Percentiles rank a stretch among this genome's conserved stretches.
Evolutionary conservation across 1,139 yeast species (phyloP).

Genomic region (Debaryomyces coudertii): DNA sequence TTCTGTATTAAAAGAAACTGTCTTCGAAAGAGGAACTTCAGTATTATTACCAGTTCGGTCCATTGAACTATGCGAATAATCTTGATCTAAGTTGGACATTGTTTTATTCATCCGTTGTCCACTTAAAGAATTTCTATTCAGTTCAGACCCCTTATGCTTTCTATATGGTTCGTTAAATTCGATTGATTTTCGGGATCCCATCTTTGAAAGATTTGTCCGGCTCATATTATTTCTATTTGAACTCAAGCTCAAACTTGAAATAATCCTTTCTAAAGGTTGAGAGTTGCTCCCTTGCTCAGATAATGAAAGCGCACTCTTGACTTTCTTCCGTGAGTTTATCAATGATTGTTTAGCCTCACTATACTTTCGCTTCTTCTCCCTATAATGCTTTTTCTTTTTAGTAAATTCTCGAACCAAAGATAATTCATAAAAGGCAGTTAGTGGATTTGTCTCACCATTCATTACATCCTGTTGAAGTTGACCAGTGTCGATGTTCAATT

Average conservation of each 20-base stretch:
- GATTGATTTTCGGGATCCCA: conserved; percentile 6
- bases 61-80: background rate
- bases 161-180: conserved; percentile 5
- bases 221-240: conserved; percentile 21
- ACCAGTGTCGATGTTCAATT: conserved; percentile 69
- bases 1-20: conserved; percentile 41
- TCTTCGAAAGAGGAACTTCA: conserved; percentile 28
- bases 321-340: conserved; percentile 54
- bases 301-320: conserved; percentile 45
- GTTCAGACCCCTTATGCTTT: conserved; percentile 4
- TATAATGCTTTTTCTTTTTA: conserved; percentile 36
- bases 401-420: conserved; percentile 63
- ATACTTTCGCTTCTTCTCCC: conserved; percentile 44
- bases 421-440: conserved; percentile 85
- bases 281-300: conserved; percentile 29
- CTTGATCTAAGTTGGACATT: background rate
- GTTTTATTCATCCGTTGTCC: background rate
- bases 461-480: conserved; percentile 62
- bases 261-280: conserved; percentile 46
- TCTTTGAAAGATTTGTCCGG: conserved; percentile 6
- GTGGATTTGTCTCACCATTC: conserved; percentile 68
- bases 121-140: conserved; percentile 6
- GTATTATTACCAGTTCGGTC: conserved; percentile 9
- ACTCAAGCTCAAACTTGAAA: conserved; percentile 41
- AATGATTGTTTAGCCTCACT: conserved; percentile 44